These are phyloP conservation scores for Colletotrichum filicis DNA, from an alignment of 2,329 filamentous ascomycete genomes.

Conservation along the genomic window DNA sequence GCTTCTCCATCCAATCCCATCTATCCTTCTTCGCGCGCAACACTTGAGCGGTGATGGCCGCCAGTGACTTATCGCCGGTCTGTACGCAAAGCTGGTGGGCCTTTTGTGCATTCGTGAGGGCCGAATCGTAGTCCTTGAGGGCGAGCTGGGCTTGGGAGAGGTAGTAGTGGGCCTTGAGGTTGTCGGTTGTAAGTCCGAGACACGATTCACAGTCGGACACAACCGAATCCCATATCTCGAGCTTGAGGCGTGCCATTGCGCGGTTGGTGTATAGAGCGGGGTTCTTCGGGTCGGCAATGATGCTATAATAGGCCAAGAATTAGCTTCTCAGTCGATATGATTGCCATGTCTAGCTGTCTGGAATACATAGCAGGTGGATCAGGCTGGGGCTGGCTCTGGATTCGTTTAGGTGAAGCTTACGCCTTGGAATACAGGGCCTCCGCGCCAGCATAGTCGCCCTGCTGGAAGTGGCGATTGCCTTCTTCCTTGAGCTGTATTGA, in stretches of 20 bases:
- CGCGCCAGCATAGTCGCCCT: slow-evolving; percentile 72
- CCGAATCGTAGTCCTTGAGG: slow-evolving; percentile 77
- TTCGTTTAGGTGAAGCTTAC: slow-evolving; percentile 50
- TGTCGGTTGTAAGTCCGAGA: slow-evolving; percentile 72
- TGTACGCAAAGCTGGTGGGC: slow-evolving; percentile 79
- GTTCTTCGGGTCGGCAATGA: slow-evolving; percentile 82
- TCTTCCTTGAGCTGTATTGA: slow-evolving; percentile 61
- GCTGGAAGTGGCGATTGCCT: slow-evolving; percentile 74
- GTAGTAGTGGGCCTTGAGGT: slow-evolving; percentile 87
- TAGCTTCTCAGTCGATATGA: neutral
- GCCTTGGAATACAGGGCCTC: slow-evolving; percentile 80
- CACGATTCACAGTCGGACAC: slow-evolving; percentile 82
- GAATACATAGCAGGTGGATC: neutral
- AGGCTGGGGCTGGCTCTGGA: neutral
- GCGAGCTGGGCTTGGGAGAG: slow-evolving; percentile 86
- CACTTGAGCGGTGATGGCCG: slow-evolving; percentile 78
- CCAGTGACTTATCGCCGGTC: slow-evolving; percentile 73
- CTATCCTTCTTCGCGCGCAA: slow-evolving; percentile 85
- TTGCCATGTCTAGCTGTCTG: neutral
- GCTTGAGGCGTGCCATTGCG: slow-evolving; percentile 82
- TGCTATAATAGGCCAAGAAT: slow-evolving; percentile 56
- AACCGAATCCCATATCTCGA: slow-evolving; percentile 78
- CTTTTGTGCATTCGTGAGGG: slow-evolving; percentile 73
- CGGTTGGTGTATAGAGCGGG: slow-evolving; percentile 89
- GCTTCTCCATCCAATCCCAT: slow-evolving; percentile 81